Percentiles rank a stretch among this genome's conserved stretches.
These are phyloP conservation scores for Botrytis aclada DNA, from an alignment of 2,329 filamentous ascomycete species.

Conservation along the genomic window DNA sequence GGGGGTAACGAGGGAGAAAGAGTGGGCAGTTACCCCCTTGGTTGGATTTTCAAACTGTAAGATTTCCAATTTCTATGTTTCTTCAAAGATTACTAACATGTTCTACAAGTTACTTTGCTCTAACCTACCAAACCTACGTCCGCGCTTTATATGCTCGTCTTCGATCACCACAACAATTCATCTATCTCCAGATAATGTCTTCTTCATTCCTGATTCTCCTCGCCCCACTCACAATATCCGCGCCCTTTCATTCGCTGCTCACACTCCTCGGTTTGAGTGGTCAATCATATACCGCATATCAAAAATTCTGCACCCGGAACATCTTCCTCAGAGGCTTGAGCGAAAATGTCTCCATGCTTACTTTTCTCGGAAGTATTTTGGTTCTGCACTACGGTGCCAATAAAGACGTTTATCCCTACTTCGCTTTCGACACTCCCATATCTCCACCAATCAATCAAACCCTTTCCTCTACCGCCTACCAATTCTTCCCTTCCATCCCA, in stretches of 20 bases:
- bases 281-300: conserved; percentile 61
- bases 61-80: conserved; percentile 26
- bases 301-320: conserved; percentile 63
- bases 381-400: conserved; percentile 66
- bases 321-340: conserved; percentile 66
- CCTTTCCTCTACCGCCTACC: neutral
- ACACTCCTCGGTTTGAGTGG: conserved; percentile 53
- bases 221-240: conserved; percentile 62
- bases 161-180: conserved; percentile 62
- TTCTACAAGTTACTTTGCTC: conserved; percentile 52
- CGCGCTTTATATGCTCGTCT: conserved; percentile 66
- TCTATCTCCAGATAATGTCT: conserved; percentile 62
- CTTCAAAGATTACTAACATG: conserved; percentile 6
- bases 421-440: conserved; percentile 54
- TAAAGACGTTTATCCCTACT: conserved; percentile 67
- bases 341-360: conserved; percentile 66
- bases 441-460: conserved; percentile 6
- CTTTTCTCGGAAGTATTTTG: conserved; percentile 62
- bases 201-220: conserved; percentile 61
- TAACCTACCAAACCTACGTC: conserved; percentile 70
- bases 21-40: conserved; percentile 67
- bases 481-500: neutral
- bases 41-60: conserved; percentile 68
- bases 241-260: conserved; percentile 54
- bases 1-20: conserved; percentile 63